phyloP scores from a whole-genome alignment of 768 basidiomycete species.

The Pilatotrama ljubarskyi region DNA sequence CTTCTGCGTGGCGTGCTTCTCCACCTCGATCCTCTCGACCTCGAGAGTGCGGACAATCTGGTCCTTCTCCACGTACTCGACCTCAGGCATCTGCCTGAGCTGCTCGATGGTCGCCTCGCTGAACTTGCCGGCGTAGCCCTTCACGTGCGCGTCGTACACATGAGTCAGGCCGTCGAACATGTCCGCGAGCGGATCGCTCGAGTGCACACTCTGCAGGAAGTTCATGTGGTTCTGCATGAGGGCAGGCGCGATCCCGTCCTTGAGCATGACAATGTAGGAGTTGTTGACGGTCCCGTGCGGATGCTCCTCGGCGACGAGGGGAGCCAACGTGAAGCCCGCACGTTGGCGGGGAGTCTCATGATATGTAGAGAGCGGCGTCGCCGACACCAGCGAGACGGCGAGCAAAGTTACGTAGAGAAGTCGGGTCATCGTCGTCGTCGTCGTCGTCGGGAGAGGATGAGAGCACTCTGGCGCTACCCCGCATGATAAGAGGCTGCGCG shows the following conservation, averaged over 20 bases:
- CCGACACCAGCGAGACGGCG: slow-evolving; percentile 41
- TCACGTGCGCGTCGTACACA: slow-evolving; percentile 72
- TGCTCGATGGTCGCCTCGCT: slow-evolving; percentile 64
- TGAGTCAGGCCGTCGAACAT: slow-evolving; percentile 62
- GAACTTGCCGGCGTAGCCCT: slow-evolving; percentile 84
- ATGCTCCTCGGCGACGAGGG: slow-evolving; percentile 57
- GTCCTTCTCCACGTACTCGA: slow-evolving; percentile 91
- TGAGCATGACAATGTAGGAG: slow-evolving; percentile 94
- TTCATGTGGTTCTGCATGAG: slow-evolving; percentile 77
- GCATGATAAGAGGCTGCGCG: slow-evolving; percentile 23
- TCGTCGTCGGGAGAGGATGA: slow-evolving; percentile 11
- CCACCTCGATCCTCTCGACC: slow-evolving; percentile 9
- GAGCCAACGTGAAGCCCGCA: slow-evolving; percentile 56
- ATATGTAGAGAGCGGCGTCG: slow-evolving; percentile 48
- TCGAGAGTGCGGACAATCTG: slow-evolving; percentile 85
- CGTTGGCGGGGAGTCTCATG: slow-evolving; percentile 36
- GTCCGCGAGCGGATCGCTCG: slow-evolving; percentile 51
- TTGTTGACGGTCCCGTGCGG: slow-evolving; percentile 77
- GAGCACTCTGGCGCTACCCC: background rate
- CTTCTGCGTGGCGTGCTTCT: slow-evolving; percentile 45
- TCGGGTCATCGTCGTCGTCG: slow-evolving; percentile 29
- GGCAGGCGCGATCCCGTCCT: slow-evolving; percentile 58
- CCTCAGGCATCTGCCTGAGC: slow-evolving; percentile 84
- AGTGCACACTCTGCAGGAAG: slow-evolving; percentile 66
- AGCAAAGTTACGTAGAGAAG: slow-evolving; percentile 37